Conservation (phyloP, 306 rosid genomes). For the Cyclanthera cordifolia region DNA sequence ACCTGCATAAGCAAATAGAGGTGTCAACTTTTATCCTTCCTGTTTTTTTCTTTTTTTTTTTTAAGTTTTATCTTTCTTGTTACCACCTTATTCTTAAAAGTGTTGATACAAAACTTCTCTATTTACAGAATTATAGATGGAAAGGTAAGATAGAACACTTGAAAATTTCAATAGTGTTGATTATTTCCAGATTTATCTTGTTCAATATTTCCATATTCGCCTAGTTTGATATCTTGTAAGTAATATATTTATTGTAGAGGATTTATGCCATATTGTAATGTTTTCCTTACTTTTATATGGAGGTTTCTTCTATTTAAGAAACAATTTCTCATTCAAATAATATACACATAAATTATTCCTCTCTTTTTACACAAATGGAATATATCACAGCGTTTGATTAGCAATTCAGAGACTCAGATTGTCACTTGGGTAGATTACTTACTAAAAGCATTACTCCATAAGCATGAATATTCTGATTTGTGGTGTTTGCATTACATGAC, state of each 20-base stretch:
- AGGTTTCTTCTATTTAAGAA: too few species aligned
- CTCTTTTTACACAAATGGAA: too few species aligned
- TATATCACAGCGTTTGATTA: not conserved
- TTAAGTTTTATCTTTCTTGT: slow-evolving; percentile 12
- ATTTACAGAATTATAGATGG: not conserved
- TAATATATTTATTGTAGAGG: too few species aligned
- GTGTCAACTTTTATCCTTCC: slow-evolving; percentile 20
- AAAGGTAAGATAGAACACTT: not conserved
- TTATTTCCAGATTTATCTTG: too few species aligned
- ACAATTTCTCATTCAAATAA: too few species aligned
- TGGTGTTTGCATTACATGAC: slow-evolving; percentile 63
- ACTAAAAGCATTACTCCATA: slow-evolving; percentile 85
- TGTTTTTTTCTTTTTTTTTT: too few species aligned
- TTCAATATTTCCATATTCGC: too few species aligned
- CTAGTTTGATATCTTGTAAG: too few species aligned
- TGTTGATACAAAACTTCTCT: not conserved
- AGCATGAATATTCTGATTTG: slow-evolving; percentile 64
- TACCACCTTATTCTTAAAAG: not conserved
- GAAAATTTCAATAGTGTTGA: not conserved
- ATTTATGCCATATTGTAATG: too few species aligned
- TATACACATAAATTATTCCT: too few species aligned
- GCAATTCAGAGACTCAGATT: slow-evolving; percentile 6
- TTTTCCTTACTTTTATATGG: too few species aligned
- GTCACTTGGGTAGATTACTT: slow-evolving; percentile 29
- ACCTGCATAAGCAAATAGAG: slow-evolving; percentile 66